Percentiles rank a stretch among this genome's conserved stretches.
Conservation (phyloP, 257 asterid species). For the Solanum sejunctum region DNA sequence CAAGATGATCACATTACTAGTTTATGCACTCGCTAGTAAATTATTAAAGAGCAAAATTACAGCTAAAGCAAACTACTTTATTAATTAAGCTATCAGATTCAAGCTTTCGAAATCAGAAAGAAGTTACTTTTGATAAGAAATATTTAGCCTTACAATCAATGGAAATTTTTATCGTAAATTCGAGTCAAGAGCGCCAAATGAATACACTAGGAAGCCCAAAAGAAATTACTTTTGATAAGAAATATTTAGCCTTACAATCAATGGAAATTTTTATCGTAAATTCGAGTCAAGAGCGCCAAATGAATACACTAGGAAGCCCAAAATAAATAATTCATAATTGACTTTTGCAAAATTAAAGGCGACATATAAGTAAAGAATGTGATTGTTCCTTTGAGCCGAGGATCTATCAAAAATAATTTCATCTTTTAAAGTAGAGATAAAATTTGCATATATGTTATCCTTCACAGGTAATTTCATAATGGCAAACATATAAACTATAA, state of each 20-base stretch:
- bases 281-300: background rate
- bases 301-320: background rate
- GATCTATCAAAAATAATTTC: background rate
- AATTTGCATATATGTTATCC: no score
- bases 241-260: background rate
- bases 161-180: background rate
- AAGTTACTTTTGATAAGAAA: background rate
- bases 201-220: background rate
- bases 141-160: background rate
- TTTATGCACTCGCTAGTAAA: background rate
- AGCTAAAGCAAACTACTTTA: no score
- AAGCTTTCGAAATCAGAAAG: accelerated
- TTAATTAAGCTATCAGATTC: background rate
- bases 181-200: background rate
- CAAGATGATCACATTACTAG: background rate
- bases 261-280: background rate
- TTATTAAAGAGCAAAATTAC: background rate
- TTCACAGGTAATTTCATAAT: no score
- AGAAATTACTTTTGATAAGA: background rate
- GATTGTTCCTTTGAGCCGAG: background rate
- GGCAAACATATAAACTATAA: no score
- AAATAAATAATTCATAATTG: background rate
- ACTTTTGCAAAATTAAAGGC: background rate
- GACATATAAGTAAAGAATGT: background rate
- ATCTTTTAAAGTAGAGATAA: no score